Evolutionary conservation across 306 rosid genomes (phyloP), one percentile per base, ranked within the genome.

Genomic region (Macrotyloma uniflorum): DNA sequence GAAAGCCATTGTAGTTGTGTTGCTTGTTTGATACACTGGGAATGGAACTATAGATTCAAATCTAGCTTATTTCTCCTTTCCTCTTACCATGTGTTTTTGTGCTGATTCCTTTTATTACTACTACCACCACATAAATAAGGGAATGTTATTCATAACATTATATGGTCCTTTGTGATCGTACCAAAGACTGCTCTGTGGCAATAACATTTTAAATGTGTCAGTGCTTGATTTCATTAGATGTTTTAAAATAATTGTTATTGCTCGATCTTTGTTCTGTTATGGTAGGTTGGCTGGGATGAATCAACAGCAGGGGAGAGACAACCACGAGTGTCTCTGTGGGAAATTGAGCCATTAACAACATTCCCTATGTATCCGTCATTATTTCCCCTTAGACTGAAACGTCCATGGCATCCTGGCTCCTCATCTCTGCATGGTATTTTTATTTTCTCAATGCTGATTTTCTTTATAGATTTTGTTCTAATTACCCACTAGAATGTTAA

Each of bases 241-340:
- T 62, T 49, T 62, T 72, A 66, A 26, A 30, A 38, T 50, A 58
- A 14, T 4, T 61, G 28, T n/a, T 36, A 57, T 72, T 72, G 22
- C 63, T 53, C 13, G 8, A 23, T 67, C 71, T 83, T 81, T 77
- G 55, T 19, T 83, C 74, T 45, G 43, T 54, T 61, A 68, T 82
- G 57, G 77, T 80, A 88, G 98, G 98, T 93, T 70, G 98, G 97
- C 74, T 93, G 98, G 98, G 98, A 93, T 81, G 98, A 93, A 83
- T 91, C 98, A 51, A 89, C 98, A 50, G 93, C 98, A 51, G 94
- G 94, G 67, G 97, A 93, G 83, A 87, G 94, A 81, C 97, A 89
- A 75, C 97, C 98, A 36, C 90, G 98, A 74, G 98, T 93, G 40
- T 93, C 97, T 1, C 77, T 93, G 45, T 93, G 98, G 98, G 98